A percentile compares a stretch with the other conserved stretches of the same genome.
phyloP scores from a whole-genome alignment of 1,139 yeast species.

The Suhomyces ambrosiae region DNA sequence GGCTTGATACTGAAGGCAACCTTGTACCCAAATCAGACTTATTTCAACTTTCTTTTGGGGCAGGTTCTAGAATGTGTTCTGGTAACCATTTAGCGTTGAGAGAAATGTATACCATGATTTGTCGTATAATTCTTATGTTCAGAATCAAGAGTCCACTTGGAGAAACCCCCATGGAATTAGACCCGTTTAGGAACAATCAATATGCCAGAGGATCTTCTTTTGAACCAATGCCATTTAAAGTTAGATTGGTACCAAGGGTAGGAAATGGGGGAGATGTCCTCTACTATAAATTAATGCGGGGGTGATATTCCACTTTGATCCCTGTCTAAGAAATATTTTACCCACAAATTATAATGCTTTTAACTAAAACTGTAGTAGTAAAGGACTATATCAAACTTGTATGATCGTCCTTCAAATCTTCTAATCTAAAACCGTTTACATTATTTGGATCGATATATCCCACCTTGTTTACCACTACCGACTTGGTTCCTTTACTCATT shows the following conservation, averaged over 20 bases:
- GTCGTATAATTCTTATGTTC: slow-evolving; percentile 37
- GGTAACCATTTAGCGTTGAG: slow-evolving; percentile 64
- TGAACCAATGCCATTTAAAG: slow-evolving; percentile 53
- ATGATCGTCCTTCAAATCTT: too few relatives aligned
- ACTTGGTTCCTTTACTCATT: slow-evolving; percentile 54
- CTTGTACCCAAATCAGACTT: not conserved
- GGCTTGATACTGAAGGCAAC: slow-evolving; percentile 39
- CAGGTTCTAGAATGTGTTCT: slow-evolving; percentile 70
- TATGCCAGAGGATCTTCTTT: slow-evolving; percentile 60
- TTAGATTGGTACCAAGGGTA: slow-evolving; percentile 27
- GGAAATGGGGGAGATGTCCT: slow-evolving; percentile 11
- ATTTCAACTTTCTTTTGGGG: slow-evolving; percentile 65
- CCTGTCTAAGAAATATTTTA: slow-evolving; percentile 4
- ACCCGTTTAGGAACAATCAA: slow-evolving; percentile 52
- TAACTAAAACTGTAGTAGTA: too few relatives aligned
- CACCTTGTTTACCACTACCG: slow-evolving; percentile 65
- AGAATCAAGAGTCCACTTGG: slow-evolving; percentile 45
- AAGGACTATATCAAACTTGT: too few relatives aligned
- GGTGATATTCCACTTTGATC: slow-evolving; percentile 2
- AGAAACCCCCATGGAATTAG: slow-evolving; percentile 38
- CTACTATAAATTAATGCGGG: slow-evolving; percentile 11
- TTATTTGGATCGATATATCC: slow-evolving; percentile 57
- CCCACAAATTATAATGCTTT: too few relatives aligned
- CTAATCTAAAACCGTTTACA: slow-evolving; percentile 5
- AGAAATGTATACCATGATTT: slow-evolving; percentile 53